Base-by-base conservation (phyloP, 139 green algal genomes). In the Spirogloea muscicola region DNA sequence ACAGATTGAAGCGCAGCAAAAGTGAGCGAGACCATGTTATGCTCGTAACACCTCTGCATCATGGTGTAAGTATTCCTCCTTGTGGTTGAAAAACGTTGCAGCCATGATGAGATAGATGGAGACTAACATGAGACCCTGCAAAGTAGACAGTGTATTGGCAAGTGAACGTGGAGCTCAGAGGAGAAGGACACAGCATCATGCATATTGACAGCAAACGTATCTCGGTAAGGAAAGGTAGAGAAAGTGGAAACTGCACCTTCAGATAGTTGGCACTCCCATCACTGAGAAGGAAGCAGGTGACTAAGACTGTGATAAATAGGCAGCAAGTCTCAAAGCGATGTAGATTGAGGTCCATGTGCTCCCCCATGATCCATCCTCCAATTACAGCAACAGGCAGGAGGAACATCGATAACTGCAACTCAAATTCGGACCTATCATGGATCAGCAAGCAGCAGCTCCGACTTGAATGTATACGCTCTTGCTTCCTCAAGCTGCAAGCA, bases 261-360 rank as follows among this genome's bases (percentile, higher is more conserved):
- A 93, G 79, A 79, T 82, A 92, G 66, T 92, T 90, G 51, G 73
- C 70, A 0, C 74, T 77, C 4, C 88, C 88, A 34, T 93, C 89
- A 1, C 61, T 42, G 31, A 78, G 70, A 25, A 73, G 29, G 25
- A 77, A 27, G 9, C 52, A 46, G 3, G 66, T 58, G 38, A 58
- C 81, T 49, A 93, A 60, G 29, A 90, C 85, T 55, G 75, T 84
- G 34, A 81, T 58, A 39, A 93, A 91, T 44, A 92, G 74, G 33
- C 84, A 82, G 16, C 76, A 60, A 3, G 88, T 83, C 82, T 90
- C 86, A 78, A 90, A 90, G 58, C 68, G 64, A 51, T 87, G 87
- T 77, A 92, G 88, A 81, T 93, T 87, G n/a, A 93, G 84, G 79
- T 91, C 85, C 40, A 93, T 78, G 1, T 86, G 85, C 70, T 83